phyloP scores from a whole-genome alignment of 2,329 filamentous ascomycete genomes.

The Penicillium brasilianum region DNA sequence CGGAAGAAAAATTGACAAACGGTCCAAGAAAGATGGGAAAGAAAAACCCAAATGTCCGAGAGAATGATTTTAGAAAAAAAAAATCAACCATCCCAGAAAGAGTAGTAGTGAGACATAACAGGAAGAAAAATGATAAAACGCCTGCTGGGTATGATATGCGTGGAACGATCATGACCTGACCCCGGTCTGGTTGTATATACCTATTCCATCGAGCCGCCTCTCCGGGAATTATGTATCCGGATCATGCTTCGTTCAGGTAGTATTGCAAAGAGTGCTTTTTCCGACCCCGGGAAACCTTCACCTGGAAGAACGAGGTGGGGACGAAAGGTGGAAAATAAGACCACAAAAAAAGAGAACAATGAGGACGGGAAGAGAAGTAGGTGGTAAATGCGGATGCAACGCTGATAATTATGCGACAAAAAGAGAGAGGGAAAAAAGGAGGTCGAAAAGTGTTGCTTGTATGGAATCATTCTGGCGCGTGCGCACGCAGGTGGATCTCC shows the following conservation, averaged over 20 bases:
- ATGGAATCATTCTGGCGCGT: conserved; percentile 14
- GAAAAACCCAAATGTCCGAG: not conserved
- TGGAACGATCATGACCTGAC: conserved; percentile 27
- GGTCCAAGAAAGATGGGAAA: not conserved
- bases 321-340: not conserved
- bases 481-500: conserved; percentile 26
- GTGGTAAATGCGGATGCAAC: conserved; percentile 16
- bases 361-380: conserved; percentile 11
- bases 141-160: conserved; percentile 34
- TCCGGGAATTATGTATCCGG: not conserved
- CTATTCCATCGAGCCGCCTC: conserved; percentile 13
- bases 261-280: not conserved
- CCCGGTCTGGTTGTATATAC: conserved; percentile 19
- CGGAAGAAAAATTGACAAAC: conserved; percentile 4
- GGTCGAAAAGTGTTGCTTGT: not conserved
- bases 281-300: conserved; percentile 12
- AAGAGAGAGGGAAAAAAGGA: not conserved
- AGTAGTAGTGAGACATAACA: not conserved
- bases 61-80: not conserved
- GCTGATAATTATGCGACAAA: conserved; percentile 22
- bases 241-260: conserved; percentile 13
- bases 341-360: not conserved
- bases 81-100: not conserved
- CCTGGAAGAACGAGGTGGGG: conserved; percentile 17
- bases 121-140: conserved; percentile 20